These are phyloP conservation scores for Penicillium concentricum DNA, from an alignment of 2,329 filamentous ascomycete genomes.

Conservation along the genomic window DNA sequence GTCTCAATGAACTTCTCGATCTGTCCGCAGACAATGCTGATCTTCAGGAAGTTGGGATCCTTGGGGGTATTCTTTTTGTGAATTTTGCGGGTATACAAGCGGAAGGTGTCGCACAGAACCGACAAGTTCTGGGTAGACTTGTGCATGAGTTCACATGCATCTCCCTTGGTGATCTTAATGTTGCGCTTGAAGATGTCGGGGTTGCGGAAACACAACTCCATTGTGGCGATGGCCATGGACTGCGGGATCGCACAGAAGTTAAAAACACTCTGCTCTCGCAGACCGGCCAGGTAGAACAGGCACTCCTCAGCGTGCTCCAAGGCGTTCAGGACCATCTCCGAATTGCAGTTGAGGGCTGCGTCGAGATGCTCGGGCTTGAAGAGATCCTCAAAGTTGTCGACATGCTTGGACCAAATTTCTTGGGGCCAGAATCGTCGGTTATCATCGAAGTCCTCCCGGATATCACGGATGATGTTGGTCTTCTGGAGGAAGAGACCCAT, in stretches of 20 bases:
- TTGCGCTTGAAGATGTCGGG: constrained; percentile 80
- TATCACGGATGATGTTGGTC: constrained; percentile 97
- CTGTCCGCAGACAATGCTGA: constrained; percentile 85
- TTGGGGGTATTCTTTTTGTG: constrained; percentile 90
- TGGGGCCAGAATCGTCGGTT: constrained; percentile 90
- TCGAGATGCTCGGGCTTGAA: constrained; percentile 78
- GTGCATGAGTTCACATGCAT: constrained; percentile 87
- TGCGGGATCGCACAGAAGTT: constrained; percentile 98
- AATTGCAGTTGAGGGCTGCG: constrained; percentile 78
- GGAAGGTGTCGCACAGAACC: constrained; percentile 79
- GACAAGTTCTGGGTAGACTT: constrained; percentile 88
- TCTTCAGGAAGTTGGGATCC: constrained; percentile 88
- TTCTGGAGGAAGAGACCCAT: constrained; percentile 99
- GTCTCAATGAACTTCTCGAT: constrained; percentile 95
- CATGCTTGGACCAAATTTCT: constrained; percentile 96
- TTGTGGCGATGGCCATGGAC: constrained; percentile 92
- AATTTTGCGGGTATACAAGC: constrained; percentile 73
- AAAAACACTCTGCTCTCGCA: constrained; percentile 95
- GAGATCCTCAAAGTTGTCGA: constrained; percentile 83
- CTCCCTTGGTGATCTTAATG: constrained; percentile 94
- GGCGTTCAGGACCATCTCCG: constrained; percentile 91
- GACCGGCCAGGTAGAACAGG: constrained; percentile 93
- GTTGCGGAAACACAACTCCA: constrained; percentile 91
- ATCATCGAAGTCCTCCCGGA: constrained; percentile 86
- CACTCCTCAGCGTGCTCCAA: constrained; percentile 87